Conservation (phyloP, 169 alveolate species). For the Eimeria sp. region DNA sequence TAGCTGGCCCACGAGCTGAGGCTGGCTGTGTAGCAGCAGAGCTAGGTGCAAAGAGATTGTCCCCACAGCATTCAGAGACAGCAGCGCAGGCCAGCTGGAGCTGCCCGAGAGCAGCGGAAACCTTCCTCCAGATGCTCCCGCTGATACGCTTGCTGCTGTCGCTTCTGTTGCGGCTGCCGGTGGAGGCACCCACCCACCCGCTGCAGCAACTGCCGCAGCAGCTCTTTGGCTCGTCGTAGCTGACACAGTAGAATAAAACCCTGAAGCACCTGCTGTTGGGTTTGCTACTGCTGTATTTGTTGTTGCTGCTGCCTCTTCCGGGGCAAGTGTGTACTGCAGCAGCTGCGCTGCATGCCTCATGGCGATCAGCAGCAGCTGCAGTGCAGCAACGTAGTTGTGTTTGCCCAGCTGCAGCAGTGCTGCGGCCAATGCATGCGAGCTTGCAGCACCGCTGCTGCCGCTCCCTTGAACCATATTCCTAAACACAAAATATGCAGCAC, state of each 20-base stretch:
- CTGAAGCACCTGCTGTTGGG: constrained; percentile 26
- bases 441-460: constrained; percentile 68
- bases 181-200: constrained; percentile 32
- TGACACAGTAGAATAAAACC: constrained; percentile 12
- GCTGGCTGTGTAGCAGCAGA: constrained; percentile 63
- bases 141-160: constrained; percentile 37
- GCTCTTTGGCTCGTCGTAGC: constrained; percentile 52
- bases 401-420: constrained; percentile 59
- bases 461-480: constrained; percentile 68
- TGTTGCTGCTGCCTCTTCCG: constrained; percentile 48
- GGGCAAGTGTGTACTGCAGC: constrained; percentile 47
- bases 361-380: constrained; percentile 68
- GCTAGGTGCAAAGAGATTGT: constrained; percentile 43
- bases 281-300: background rate
- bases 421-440: constrained; percentile 58
- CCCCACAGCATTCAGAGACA: constrained; percentile 59
- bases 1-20: constrained; percentile 62
- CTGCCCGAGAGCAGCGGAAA: constrained; percentile 11
- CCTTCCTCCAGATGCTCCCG: background rate
- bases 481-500: background rate
- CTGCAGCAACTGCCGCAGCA: constrained; percentile 51
- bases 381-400: constrained; percentile 48
- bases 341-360: constrained; percentile 51
- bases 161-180: constrained; percentile 24
- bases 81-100: constrained; percentile 42